phyloP scores from a whole-genome alignment of 441 rosid species.

The Macaranga tanarius region DNA sequence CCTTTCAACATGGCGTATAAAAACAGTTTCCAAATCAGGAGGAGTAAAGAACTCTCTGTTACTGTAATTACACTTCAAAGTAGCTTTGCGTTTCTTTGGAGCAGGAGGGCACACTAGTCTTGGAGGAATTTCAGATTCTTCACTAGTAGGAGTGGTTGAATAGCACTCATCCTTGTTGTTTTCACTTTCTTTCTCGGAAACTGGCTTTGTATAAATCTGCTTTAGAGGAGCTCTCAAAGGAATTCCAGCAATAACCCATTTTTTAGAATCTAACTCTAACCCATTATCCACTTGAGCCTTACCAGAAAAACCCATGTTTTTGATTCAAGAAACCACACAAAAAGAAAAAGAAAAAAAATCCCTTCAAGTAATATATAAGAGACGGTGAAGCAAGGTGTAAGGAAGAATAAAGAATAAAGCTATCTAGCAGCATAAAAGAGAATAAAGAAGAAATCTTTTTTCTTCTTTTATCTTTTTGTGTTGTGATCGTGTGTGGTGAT shows the following conservation, averaged over 20 bases:
- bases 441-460: slow-evolving; percentile 24
- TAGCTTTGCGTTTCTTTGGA: slow-evolving; percentile 72
- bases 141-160: slow-evolving; percentile 67
- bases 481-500: slow-evolving; percentile 21
- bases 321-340: slow-evolving; percentile 16
- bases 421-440: slow-evolving; percentile 12
- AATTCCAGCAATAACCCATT: slow-evolving; percentile 74
- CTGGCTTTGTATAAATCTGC: slow-evolving; percentile 46
- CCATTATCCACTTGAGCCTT: slow-evolving; percentile 54
- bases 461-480: not conserved
- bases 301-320: slow-evolving; percentile 52
- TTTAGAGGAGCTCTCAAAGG: slow-evolving; percentile 63
- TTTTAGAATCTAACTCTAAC: slow-evolving; percentile 48
- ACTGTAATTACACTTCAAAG: slow-evolving; percentile 51
- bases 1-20: slow-evolving; percentile 54
- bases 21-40: slow-evolving; percentile 84
- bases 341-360: too few species aligned
- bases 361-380: not conserved
- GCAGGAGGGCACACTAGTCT: slow-evolving; percentile 64
- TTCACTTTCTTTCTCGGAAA: slow-evolving; percentile 33
- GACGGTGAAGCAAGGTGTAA: not conserved
- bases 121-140: slow-evolving; percentile 57
- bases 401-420: slow-evolving; percentile 40
- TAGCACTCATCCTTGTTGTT: slow-evolving; percentile 30
- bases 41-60: slow-evolving; percentile 65